Base-by-base conservation (phyloP, 306 rosid genomes). In the Lathyrus sativus region DNA sequence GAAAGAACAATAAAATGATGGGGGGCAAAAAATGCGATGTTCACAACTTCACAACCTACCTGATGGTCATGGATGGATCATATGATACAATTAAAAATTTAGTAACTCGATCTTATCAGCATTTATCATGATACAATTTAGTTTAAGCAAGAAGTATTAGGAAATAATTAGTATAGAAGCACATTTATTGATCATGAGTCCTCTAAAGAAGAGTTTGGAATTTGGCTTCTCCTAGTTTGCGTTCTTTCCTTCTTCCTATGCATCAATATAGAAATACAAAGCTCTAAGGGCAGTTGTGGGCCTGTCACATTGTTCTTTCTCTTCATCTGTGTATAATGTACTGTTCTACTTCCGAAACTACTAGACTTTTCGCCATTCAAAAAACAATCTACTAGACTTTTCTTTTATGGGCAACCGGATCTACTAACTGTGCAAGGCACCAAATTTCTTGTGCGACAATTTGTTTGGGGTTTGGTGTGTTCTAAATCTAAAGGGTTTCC, bases 401-500 rank as follows among this genome's bases (percentile, higher is more conserved):
- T 33, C 38, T 6, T 5, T 6, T 33, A 33, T 5, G 7, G 35
- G 35, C 35, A 33, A 33, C 8, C 8, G 2, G 6, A 33, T 33
- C 50, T n/a, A 45, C 50, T 35, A 38, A 50, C 56, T 17, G n/a
- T 35, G 14, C 48, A 71, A 59, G 22, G 1, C 22, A 19, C 0
- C 22, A 19, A 19, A 19, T 19, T 19, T 19, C 22, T 19, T 19
- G 1, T 22, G 45, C 7, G 46, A n/a, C 63, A 64, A 65, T 42
- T 17, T 19, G 17, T 15, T 51, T 5, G 49, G 53, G 53, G 60
- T 53, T 51, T 29, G 28, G 42, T 11, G 37, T 74, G 7, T 12
- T 72, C 78, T 55, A 65, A 10, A 29, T 53, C 24, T 26, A 35
- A 73, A 63, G 71, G 41, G 41, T 43, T 65, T 43, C 26, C 5